A percentile compares a stretch with the other conserved stretches of the same genome.
Conservation (phyloP, 2,329 filamentous ascomycete species). For the Colletotrichum kahawae region DNA sequence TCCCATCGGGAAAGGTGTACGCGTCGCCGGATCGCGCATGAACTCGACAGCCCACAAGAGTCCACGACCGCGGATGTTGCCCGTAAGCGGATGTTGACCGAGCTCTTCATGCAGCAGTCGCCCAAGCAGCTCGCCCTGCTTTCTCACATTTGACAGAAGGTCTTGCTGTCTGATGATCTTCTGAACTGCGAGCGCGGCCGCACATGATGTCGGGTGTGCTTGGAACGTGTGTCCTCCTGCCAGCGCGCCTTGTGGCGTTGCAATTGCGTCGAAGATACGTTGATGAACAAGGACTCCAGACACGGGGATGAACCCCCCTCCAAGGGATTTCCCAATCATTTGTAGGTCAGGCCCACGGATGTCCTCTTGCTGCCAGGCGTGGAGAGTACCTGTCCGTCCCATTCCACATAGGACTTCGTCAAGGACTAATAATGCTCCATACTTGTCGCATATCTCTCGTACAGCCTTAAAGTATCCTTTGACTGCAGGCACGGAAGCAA, state of each 20-base stretch:
- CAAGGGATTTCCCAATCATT: neutral
- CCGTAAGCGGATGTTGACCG: neutral
- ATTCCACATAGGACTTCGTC: neutral
- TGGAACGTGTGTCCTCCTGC: neutral
- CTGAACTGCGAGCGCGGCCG: neutral
- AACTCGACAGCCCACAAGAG: neutral
- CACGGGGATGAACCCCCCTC: fast-evolving
- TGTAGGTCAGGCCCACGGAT: neutral
- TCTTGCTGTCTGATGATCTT: neutral
- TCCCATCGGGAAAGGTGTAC: neutral
- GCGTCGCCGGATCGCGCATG: neutral
- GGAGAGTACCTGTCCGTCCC: neutral
- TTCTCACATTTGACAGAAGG: neutral
- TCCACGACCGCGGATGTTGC: neutral
- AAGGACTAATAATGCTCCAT: neutral
- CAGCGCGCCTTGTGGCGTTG: neutral
- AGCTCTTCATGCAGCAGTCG: neutral
- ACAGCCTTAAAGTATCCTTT: neutral
- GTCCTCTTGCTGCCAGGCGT: neutral
- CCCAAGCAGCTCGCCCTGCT: neutral
- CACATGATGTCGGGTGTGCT: neutral
- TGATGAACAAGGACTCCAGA: neutral
- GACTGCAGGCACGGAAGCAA: neutral
- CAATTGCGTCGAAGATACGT: neutral
- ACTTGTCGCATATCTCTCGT: neutral